phyloP scores from a whole-genome alignment of 768 basidiomycete genomes.

The Obba rivulosa region DNA sequence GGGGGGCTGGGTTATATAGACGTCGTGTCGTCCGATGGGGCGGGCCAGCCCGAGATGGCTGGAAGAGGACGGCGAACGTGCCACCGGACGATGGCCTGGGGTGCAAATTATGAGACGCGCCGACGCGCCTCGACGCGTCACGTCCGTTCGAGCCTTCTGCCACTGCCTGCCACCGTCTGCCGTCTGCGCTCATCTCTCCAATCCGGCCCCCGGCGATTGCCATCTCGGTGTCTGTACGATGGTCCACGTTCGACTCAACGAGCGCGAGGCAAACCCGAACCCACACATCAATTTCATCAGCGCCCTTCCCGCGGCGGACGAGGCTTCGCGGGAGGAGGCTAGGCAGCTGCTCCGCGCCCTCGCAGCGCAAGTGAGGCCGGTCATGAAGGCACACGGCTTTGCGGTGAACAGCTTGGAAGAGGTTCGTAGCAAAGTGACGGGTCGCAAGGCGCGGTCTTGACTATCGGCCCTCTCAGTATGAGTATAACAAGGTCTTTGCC shows the following conservation, averaged over 20 bases:
- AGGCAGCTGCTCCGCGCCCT: slow-evolving; percentile 70
- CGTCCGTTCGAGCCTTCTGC: not conserved
- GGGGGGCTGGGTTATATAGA: too few relatives aligned
- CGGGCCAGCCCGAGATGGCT: slow-evolving; percentile 3
- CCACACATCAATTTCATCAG: slow-evolving; percentile 74
- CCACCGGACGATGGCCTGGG: not conserved
- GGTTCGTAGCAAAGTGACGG: slow-evolving; percentile 31
- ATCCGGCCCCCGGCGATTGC: not conserved
- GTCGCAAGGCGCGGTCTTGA: not conserved
- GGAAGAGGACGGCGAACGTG: not conserved
- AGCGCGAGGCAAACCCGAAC: slow-evolving; percentile 67
- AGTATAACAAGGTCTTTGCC: slow-evolving; percentile 71
- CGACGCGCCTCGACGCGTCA: slow-evolving; percentile 2
- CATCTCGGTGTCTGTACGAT: slow-evolving; percentile 28
- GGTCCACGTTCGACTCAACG: slow-evolving; percentile 74
- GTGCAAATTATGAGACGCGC: not conserved
- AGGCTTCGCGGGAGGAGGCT: slow-evolving; percentile 53
- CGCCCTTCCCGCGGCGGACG: slow-evolving; percentile 39
- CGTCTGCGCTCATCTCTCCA: not conserved
- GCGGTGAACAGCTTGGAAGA: slow-evolving; percentile 77
- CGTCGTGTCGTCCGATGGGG: not conserved
- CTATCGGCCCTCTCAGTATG: slow-evolving; percentile 45
- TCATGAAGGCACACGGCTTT: slow-evolving; percentile 80
- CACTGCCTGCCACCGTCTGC: not conserved
- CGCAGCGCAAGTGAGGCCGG: slow-evolving; percentile 76